Base-by-base conservation (phyloP, 352 stramenopile species). In the Thraustochytrium sp. region DNA sequence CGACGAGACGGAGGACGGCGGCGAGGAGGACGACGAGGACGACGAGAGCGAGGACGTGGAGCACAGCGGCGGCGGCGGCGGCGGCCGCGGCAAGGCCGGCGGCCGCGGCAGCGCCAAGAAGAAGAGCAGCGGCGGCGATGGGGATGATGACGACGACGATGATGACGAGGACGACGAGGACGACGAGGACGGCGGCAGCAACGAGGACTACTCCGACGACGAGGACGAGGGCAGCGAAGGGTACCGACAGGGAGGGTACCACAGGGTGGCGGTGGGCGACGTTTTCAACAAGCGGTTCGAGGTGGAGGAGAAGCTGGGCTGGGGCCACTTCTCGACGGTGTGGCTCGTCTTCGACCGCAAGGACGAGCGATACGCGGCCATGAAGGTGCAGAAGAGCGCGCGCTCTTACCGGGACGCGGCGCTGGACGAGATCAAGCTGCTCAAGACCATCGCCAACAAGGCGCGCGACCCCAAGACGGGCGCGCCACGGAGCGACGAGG, bases 321-420 rank as follows among this genome's bases (percentile, higher is more conserved):
- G 97, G 97, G 97, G 97, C 36, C 97, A 99, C 87, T 99, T 99
- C 87, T 99, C 96, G 49, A 99, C 97, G 3, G 97, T 99, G 26
- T 99, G 97, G 97, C 97, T 98, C 88, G 97, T 96, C 65, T 91
- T 92, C 75, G 96, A 99, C 89, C 88, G 87, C 48, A 53, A 89
- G 21, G 93, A 86, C 16, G 77, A 36, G 3, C 65, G 76, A 16
- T 54, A 78, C 13, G 82, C 59, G 2, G 86, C 86, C 13, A 51
- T 92, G 40, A 90, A 93, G 61, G 84, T 90, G 26, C 64, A 87
- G 29, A 88, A 88, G 51, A 86, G 61, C 49, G 55, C 86, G 23
- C 8, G 40, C 5, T 29, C 72, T 8, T 88, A 85, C 51, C 75
- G 44, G 4, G 82, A 99, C 85, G 97, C 97, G 2, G 97, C 97